Base-by-base conservation (phyloP, 805 yeast genomes). In the Hanseniaspora guilliermondii region DNA sequence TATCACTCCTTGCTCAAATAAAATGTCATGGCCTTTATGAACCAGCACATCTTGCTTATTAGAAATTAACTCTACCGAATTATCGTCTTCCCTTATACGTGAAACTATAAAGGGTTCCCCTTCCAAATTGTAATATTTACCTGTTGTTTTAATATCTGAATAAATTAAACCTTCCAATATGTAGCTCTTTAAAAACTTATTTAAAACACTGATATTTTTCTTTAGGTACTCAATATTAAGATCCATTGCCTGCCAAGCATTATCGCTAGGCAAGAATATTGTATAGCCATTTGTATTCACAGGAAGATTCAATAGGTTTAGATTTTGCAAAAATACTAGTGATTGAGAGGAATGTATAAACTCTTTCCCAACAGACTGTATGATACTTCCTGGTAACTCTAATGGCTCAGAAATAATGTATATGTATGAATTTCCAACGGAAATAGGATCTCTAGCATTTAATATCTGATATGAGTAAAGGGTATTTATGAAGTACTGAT, bases 1-100 rank as follows among this genome's bases (percentile, higher is more conserved):
- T 1, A 85, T 78, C 0, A 89, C 95, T 1, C 97, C 97, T 64
- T 85, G 83, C 58, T 78, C 80, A 64, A 85, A 89, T 14, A 89
- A 63, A 6, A 86, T 75, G 63, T 89, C 96, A 1, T 78, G 67
- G 56, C 77, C 74, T 52, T 73, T 57, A 38, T 59, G 39, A 4
- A 70, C 45, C 6, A 57, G 41, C 7, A 67, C 41, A 9, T 58
- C 59, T 12, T 63, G 60, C 36, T 58, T 58, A 7, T 64, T 58
- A 19, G 66, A 56, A 32, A 59, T 59, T 6, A 63, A 45, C 3
- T n/a, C 21, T 8, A 49, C 14, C 1, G 14, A 9, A 5, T 59
- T 30, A 2, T 62, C 58, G 12, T 61, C 59, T 1, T 41, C 14
- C 2, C 47, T 47, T 1, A 56, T 44, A 7, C 58, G 57, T 7